Percentiles rank a stretch among this genome's conserved stretches.
Evolutionary conservation across 2,329 filamentous ascomycete genomes (phyloP).

Genomic region (Neospermospora avenae): DNA sequence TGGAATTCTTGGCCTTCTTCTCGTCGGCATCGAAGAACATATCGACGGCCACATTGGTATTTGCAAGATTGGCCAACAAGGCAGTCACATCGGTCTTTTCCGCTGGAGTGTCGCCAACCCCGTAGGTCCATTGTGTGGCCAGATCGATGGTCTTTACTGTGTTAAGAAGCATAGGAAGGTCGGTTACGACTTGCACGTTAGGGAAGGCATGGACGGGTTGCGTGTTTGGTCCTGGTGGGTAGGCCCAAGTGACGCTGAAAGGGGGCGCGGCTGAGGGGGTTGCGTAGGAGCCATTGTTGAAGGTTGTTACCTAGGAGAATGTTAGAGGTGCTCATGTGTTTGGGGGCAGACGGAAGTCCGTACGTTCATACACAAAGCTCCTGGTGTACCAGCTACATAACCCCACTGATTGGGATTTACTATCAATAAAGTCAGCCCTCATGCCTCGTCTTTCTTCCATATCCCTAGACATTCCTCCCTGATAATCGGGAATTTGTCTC

Average conservation of each 20-base stretch:
- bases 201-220: slow-evolving; percentile 15
- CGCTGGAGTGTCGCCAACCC: slow-evolving; percentile 46
- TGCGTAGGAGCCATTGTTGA: slow-evolving; percentile 14
- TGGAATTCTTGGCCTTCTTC: slow-evolving; percentile 39
- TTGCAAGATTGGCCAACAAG: slow-evolving; percentile 40
- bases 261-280: slow-evolving; percentile 11
- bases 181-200: not conserved
- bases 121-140: slow-evolving; percentile 33
- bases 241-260: slow-evolving; percentile 16
- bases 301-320: slow-evolving; percentile 3
- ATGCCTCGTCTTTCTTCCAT: not conserved
- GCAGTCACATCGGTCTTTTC: slow-evolving; percentile 36
- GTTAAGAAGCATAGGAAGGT: not conserved
- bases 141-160: slow-evolving; percentile 2
- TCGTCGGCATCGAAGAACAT: slow-evolving; percentile 53
- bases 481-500: too few species aligned
- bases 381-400: not conserved
- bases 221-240: slow-evolving; percentile 6
- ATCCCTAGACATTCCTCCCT: not conserved
- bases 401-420: slow-evolving; percentile 18
- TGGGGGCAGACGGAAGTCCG: not conserved
- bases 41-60: slow-evolving; percentile 56
- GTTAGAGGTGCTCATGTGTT: not conserved
- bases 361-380: slow-evolving; percentile 14
- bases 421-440: slow-evolving; percentile 4